A percentile compares a stretch with the other conserved stretches of the same genome.
These are phyloP conservation scores for Haplosporangium sp. DNA, from an alignment of 371 early-diverging fungal species.

Conservation along the genomic window DNA sequence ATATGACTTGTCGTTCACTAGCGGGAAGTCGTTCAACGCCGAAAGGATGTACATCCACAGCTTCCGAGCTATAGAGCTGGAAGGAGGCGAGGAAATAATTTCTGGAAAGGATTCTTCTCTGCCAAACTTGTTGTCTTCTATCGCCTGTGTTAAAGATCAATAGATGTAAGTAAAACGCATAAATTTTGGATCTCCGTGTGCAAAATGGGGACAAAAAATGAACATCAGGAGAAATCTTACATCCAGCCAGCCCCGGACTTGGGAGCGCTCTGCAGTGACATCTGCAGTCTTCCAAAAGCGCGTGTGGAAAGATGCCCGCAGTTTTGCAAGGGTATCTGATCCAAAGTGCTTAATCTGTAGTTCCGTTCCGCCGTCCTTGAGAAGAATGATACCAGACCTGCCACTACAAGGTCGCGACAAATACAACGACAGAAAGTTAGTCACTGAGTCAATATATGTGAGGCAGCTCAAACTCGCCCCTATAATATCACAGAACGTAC, in stretches of 20 bases:
- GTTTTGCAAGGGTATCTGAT: conserved; percentile 17
- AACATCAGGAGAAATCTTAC: conserved; percentile 15
- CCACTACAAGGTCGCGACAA: conserved; percentile 16
- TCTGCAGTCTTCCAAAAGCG: conserved; percentile 21
- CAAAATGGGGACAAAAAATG: background rate
- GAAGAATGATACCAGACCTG: conserved; percentile 26
- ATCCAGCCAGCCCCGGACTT: conserved; percentile 30
- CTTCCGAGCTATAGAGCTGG: background rate
- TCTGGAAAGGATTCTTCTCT: background rate
- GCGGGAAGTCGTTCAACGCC: conserved; percentile 9
- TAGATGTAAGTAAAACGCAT: background rate
- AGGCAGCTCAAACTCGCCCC: too few species aligned
- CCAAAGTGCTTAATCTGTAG: conserved; percentile 30
- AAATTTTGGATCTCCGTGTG: background rate
- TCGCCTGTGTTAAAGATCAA: conserved; percentile 5
- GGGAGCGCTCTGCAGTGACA: conserved; percentile 10
- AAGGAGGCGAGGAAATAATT: background rate
- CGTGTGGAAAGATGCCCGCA: conserved; percentile 12
- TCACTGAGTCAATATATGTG: too few species aligned
- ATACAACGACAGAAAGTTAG: conserved; percentile 7
- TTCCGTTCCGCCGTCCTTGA: conserved; percentile 10
- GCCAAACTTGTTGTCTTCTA: conserved; percentile 12
- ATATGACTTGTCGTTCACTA: background rate
- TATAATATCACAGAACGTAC: too few species aligned
- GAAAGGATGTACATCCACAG: conserved; percentile 10